phyloP scores from a whole-genome alignment of 2,329 filamentous ascomycete species.

The Colletotrichum ledebouriae region DNA sequence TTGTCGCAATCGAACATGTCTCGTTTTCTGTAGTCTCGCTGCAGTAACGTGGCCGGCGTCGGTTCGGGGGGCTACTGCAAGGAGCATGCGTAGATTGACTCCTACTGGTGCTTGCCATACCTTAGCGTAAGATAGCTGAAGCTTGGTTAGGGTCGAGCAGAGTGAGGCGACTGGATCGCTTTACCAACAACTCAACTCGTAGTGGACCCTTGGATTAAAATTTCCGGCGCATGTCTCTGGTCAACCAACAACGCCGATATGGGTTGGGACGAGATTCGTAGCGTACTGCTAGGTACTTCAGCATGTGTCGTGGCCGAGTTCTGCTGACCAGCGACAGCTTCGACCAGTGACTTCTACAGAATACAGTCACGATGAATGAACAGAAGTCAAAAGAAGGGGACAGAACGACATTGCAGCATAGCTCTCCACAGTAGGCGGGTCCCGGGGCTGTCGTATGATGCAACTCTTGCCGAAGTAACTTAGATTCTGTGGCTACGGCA shows the following conservation, averaged over 20 bases:
- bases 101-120: conserved; percentile 14
- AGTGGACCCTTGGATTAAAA: conserved; percentile 36
- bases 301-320: neutral
- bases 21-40: neutral
- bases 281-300: neutral
- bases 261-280: neutral
- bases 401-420: conserved; percentile 16
- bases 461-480: conserved; percentile 18
- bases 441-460: neutral
- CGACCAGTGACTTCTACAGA: neutral
- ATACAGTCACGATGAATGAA: neutral
- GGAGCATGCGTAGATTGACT: neutral
- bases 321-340: neutral
- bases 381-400: neutral
- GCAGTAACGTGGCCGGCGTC: neutral
- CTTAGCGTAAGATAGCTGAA: conserved; percentile 1
- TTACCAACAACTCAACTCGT: neutral
- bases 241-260: conserved; percentile 5
- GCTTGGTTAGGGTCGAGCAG: conserved; percentile 19
- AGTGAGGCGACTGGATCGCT: conserved; percentile 24
- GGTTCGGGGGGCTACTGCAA: conserved; percentile 11
- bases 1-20: conserved; percentile 13
- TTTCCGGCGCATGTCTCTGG: conserved; percentile 36
- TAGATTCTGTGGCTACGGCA: neutral
- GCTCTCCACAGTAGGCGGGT: conserved; percentile 19